Evolutionary conservation across 2,329 filamentous ascomycete species (phyloP), one percentile per base, ranked within the genome.

Genomic region (Neospermospora avenae): DNA sequence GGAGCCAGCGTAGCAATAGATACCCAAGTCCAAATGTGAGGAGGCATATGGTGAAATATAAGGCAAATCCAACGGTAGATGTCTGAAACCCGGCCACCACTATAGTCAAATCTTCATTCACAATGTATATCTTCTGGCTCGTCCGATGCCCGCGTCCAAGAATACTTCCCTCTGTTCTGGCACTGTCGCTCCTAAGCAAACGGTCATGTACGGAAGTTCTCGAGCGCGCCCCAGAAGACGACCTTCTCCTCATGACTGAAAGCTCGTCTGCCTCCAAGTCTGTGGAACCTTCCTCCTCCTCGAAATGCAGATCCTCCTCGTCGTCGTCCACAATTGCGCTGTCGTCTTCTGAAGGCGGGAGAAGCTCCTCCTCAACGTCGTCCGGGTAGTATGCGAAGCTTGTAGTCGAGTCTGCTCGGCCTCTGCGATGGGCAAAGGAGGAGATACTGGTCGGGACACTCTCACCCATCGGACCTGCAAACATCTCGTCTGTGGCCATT

Each of bases 401-500:
- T 28, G 93, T 80, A 5, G 83, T 91, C 14, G 93, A 98, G 70
- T 93, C 90, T 67, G 91, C 87, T 69, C 93, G 86, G 39, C 81
- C 80, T 61, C 92, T 85, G 61, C 91, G 90, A 74, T 96, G 93
- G 51, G 86, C 87, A 73, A 99, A 99, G 34, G 91, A 89, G n/a
- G 91, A 92, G 37, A 93, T 82, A 72, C 93, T 97, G 11, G 91
- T 95, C 1, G 95, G 95, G n/a, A 99, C 84, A 72, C 92, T 97
- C 77, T 99, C 95, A 57, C 92, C 93, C 70, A 97, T 87, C 6
- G 93, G 95, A 6, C 95, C 95, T 24, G 93, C 88, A 76, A 93
- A 99, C 51, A 95, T 90, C 84, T 98, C 93, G 73, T 96, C 91
- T 55, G 96, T 91, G 20, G 95, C 93, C 95, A 99, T 98, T 74